Evolutionary conservation across 768 basidiomycete species (phyloP).

Genomic region (Boletus tomentosulus): DNA sequence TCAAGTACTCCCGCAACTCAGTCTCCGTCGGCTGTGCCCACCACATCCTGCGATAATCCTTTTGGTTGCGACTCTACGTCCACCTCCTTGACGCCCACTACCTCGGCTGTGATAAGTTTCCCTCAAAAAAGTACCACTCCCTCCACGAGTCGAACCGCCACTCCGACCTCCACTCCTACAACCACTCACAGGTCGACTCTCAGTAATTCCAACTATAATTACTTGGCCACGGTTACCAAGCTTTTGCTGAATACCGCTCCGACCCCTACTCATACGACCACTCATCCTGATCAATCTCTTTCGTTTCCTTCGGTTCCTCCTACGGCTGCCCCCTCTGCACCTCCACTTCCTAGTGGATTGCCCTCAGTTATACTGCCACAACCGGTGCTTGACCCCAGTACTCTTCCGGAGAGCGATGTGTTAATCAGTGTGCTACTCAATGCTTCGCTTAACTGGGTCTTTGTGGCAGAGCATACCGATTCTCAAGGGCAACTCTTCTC

Average conservation of each 20-base stretch:
- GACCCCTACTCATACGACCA: constrained; percentile 21
- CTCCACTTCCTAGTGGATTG: constrained; percentile 52
- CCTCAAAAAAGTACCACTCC: constrained; percentile 15
- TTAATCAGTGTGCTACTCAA: constrained; percentile 67
- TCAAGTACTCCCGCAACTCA: constrained; percentile 8
- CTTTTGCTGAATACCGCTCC: constrained; percentile 30
- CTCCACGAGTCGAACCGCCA: background rate
- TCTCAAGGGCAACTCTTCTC: constrained; percentile 77
- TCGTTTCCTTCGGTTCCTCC: constrained; percentile 20
- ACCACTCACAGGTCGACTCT: constrained; percentile 14
- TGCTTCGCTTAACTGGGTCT: constrained; percentile 58
- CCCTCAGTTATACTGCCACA: constrained; percentile 58
- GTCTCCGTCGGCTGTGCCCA: constrained; percentile 1
- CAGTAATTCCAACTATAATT: constrained; percentile 30
- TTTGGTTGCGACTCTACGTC: too few relatives aligned
- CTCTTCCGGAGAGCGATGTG: constrained; percentile 37
- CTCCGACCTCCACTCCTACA: constrained; percentile 5
- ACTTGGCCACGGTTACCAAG: constrained; percentile 31
- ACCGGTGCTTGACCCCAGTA: constrained; percentile 17
- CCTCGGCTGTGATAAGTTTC: constrained; percentile 31
- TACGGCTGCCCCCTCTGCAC: constrained; percentile 22
- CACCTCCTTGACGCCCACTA: too few relatives aligned
- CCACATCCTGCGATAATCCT: background rate
- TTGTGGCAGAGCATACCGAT: constrained; percentile 53
- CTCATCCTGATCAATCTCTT: constrained; percentile 37